Evolutionary conservation across 2,329 filamentous ascomycete genomes (phyloP).

Genomic region (Beauveria asiatica): DNA sequence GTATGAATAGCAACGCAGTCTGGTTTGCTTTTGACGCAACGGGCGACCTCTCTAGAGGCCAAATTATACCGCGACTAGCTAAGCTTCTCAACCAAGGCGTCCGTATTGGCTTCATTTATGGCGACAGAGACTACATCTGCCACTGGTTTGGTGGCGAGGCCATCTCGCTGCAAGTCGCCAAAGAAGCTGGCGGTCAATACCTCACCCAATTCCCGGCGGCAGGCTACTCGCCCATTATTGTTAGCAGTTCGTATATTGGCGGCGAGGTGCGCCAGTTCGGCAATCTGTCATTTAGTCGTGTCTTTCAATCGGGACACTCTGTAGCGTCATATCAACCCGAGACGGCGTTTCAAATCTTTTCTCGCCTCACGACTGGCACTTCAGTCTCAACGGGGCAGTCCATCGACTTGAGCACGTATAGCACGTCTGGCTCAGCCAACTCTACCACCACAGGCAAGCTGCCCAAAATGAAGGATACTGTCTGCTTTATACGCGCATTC

Average conservation of each 20-base stretch:
- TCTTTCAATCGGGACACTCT: conserved; percentile 59
- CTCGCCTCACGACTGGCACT: conserved; percentile 47
- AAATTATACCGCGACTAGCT: conserved; percentile 51
- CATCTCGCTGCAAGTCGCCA: conserved; percentile 54
- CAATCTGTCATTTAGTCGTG: conserved; percentile 60
- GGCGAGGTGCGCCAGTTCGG: conserved; percentile 70
- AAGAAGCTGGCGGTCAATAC: conserved; percentile 38
- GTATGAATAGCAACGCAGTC: conserved; percentile 39
- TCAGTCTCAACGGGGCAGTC: conserved; percentile 47
- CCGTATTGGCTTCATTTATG: conserved; percentile 64
- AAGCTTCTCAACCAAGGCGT: conserved; percentile 53
- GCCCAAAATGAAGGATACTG: conserved; percentile 38
- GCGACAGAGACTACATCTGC: conserved; percentile 55
- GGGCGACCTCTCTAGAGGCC: conserved; percentile 56
- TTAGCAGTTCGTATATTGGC: conserved; percentile 59
- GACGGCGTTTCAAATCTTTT: conserved; percentile 51
- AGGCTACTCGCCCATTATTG: conserved; percentile 64
- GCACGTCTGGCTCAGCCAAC: conserved; percentile 48
- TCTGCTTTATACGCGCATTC: conserved; percentile 52
- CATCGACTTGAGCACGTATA: conserved; percentile 43
- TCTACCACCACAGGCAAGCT: conserved; percentile 47
- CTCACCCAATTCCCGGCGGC: conserved; percentile 50
- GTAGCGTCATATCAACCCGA: conserved; percentile 54
- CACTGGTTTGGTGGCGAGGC: conserved; percentile 70
- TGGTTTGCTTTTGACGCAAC: conserved; percentile 37